Base-by-base conservation (phyloP, 345 rosid genomes). In the Bruguiera sexangula region DNA sequence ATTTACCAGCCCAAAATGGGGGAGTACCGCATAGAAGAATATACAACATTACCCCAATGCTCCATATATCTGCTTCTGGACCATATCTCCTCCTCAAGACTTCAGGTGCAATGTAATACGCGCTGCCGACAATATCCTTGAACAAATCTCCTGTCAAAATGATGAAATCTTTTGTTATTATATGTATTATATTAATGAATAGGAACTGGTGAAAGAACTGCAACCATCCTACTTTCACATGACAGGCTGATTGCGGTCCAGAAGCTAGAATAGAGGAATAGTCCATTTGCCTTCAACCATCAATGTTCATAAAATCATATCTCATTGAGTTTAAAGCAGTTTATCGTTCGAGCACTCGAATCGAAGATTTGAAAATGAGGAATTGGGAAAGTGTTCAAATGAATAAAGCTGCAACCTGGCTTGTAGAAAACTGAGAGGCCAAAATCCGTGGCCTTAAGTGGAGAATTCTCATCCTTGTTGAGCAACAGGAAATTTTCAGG, bases 401-500 rank as follows among this genome's bases (percentile, higher is more conserved):
- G 18, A 8, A 63, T 52, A 6, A 18, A 62, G 10, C 2, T 34
- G 20, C 55, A 61, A 82, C 93, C 93, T 81, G 90, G 97, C 86
- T 91, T 93, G 84, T 91, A 93, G 74, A 93, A 93, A 43, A 93
- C 96, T 0, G 98, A 93, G 0, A 91, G 79, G 1, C 98, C 98
- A 18, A 93, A 93, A 79, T 93, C 98, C 0, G 97, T 93, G 18
- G 98, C 98, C 84, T 93, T 93, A 55, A 93, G 88, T 22, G 98
- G 97, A 9, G 98, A 63, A 50, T 84, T 74, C 81, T 93, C 98
- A 0, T 86, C 91, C 71, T 91, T 91, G 69, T 66, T 93, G 20
- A 91, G 87, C 74, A 93, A 51, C 21, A 93, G 80, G 73, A 93
- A 93, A 73, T 93, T 93, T 77, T 93, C 98, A 5, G 98, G 98